Conservation (phyloP, 257 asterid genomes). For the Solanum lignicaule region DNA sequence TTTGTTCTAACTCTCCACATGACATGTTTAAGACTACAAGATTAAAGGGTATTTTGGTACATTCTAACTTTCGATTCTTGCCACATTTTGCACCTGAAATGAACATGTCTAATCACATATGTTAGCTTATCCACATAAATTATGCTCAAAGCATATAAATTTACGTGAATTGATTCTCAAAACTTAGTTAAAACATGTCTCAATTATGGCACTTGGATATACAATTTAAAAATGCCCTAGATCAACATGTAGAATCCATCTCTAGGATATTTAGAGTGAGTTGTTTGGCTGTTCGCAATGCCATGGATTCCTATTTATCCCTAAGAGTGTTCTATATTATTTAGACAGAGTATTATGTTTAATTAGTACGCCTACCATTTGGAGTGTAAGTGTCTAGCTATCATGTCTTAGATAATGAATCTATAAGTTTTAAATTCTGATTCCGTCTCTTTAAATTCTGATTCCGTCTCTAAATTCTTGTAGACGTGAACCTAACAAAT, state of each 20-base stretch:
- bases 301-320: background rate
- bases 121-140: background rate
- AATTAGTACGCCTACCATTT: background rate
- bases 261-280: background rate
- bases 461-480: background rate
- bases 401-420: background rate
- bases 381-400: background rate
- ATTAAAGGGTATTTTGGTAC: no score
- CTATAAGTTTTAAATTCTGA: background rate
- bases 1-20: no score
- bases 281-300: background rate
- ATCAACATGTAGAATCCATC: background rate
- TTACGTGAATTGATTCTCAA: background rate
- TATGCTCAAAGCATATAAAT: background rate
- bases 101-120: background rate
- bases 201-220: background rate
- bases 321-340: background rate
- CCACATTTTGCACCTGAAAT: no score
- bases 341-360: background rate
- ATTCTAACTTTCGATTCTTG: background rate
- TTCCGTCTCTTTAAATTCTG: background rate
- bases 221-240: background rate
- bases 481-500: background rate
- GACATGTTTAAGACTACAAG: no score
- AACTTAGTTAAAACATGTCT: background rate